These are phyloP conservation scores for Trametes sp. DNA, from an alignment of 1,284 basidiomycete genomes.

Conservation along the genomic window DNA sequence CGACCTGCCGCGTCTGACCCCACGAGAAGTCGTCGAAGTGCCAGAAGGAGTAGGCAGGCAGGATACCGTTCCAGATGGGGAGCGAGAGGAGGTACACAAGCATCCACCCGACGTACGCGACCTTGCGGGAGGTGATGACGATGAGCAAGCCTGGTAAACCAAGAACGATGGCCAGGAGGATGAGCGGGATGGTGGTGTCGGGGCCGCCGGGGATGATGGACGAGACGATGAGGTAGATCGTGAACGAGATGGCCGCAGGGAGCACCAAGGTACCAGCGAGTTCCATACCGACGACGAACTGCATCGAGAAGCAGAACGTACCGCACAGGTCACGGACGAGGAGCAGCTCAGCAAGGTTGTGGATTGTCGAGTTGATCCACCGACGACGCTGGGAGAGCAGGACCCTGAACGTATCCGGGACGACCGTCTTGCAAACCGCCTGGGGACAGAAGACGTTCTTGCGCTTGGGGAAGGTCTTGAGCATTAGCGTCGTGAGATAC, in stretches of 20 bases:
- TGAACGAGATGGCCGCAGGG: conserved; percentile 98
- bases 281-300: conserved; percentile 98
- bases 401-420: conserved; percentile 94
- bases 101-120: conserved; percentile 98
- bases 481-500: conserved; percentile 93
- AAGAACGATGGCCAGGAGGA: conserved; percentile 92
- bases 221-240: conserved; percentile 89
- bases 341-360: conserved; percentile 94
- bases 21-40: conserved; percentile 99
- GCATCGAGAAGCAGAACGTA: conserved; percentile 97
- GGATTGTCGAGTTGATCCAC: conserved; percentile 99
- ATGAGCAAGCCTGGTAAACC: conserved; percentile 96
- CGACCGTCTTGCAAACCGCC: conserved; percentile 97
- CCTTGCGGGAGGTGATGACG: conserved; percentile 92
- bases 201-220: conserved; percentile 84
- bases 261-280: conserved; percentile 94
- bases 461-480: conserved; percentile 98
- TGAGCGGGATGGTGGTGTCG: conserved; percentile 91
- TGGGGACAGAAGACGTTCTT: conserved; percentile 99
- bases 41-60: conserved; percentile 97
- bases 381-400: conserved; percentile 96
- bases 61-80: conserved; percentile 95
- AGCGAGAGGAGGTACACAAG: conserved; percentile 91
- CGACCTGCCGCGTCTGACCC: conserved; percentile 94
- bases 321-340: conserved; percentile 95